Conservation (phyloP, 2,329 filamentous ascomycete species). For the Sporothrix euskadiensis region DNA sequence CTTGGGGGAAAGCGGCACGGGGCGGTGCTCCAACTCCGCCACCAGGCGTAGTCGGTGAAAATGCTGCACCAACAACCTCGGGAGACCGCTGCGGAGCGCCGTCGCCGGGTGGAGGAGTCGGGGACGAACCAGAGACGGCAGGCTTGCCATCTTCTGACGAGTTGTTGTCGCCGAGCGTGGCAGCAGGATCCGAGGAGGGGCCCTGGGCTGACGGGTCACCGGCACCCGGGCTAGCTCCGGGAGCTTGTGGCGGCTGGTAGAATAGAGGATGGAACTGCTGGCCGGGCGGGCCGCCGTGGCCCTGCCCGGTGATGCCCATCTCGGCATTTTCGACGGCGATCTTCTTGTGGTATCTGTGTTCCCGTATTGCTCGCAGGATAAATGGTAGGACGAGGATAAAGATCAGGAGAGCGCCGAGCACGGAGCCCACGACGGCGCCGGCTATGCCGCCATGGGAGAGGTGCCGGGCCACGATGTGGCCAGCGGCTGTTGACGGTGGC, state of each 20-base stretch:
- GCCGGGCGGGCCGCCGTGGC: conserved; percentile 17
- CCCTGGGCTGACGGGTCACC: neutral
- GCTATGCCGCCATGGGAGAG: conserved; percentile 40
- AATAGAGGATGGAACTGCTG: neutral
- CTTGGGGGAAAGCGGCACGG: neutral
- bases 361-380: conserved; percentile 38
- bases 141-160: conserved; percentile 30
- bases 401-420: conserved; percentile 38
- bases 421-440: conserved; percentile 40
- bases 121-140: neutral
- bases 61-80: neutral
- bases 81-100: neutral
- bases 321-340: conserved; percentile 37
- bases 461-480: conserved; percentile 27
- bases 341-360: conserved; percentile 29
- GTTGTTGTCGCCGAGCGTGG: conserved; percentile 25
- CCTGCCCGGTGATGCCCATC: conserved; percentile 37
- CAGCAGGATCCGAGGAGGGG: conserved; percentile 2
- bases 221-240: conserved; percentile 5
- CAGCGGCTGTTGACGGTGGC: conserved; percentile 15
- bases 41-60: neutral
- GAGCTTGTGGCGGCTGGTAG: neutral
- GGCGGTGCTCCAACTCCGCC: neutral
- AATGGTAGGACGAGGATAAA: conserved; percentile 40
- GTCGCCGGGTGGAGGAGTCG: neutral